phyloP scores from a whole-genome alignment of 2,329 filamentous ascomycete species.

The Neophaeococcomyces aloes region DNA sequence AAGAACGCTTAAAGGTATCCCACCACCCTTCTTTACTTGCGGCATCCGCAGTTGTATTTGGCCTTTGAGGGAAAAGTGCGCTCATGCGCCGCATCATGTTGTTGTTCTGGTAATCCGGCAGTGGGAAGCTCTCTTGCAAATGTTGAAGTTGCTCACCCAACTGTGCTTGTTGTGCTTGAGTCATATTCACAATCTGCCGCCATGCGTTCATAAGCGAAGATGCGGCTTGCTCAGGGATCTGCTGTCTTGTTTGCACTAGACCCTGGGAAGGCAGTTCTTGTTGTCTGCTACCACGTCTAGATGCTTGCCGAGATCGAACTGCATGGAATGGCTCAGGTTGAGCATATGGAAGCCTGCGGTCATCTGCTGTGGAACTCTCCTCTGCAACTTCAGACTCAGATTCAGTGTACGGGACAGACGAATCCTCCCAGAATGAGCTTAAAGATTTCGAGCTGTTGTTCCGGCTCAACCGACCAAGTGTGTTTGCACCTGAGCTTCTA shows the following conservation, averaged over 20 bases:
- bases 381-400: constrained; percentile 35
- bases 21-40: constrained; percentile 28
- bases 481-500: constrained; percentile 51
- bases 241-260: neutral
- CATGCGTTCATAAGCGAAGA: constrained; percentile 2
- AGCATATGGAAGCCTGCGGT: neutral
- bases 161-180: constrained; percentile 47
- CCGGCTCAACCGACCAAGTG: constrained; percentile 46
- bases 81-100: constrained; percentile 63
- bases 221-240: neutral
- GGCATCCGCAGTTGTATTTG: constrained; percentile 41
- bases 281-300: constrained; percentile 17
- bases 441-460: constrained; percentile 56
- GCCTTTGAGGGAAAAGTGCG: constrained; percentile 59
- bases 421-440: constrained; percentile 55
- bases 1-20: too few species aligned
- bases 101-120: constrained; percentile 64
- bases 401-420: constrained; percentile 27
- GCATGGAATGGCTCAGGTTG: neutral
- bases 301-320: constrained; percentile 9
- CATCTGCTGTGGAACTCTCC: neutral
- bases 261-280: neutral
- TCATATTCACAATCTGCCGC: constrained; percentile 8
- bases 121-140: constrained; percentile 56
- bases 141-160: constrained; percentile 64